Conservation (phyloP, 2,329 filamentous ascomycete genomes). For the Claviceps africana region DNA sequence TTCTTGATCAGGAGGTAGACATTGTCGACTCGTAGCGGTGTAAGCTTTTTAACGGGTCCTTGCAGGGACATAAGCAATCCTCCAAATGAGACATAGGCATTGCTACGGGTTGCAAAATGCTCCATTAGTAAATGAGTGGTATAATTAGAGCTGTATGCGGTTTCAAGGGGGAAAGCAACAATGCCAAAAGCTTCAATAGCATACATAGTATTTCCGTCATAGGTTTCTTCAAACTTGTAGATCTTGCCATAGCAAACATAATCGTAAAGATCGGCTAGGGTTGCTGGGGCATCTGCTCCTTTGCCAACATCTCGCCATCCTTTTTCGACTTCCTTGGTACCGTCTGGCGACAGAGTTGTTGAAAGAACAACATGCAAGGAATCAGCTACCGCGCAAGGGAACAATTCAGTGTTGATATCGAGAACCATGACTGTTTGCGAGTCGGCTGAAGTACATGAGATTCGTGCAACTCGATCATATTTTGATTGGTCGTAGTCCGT, state of each 20-base stretch:
- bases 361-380: slow-evolving; percentile 70
- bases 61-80: slow-evolving; percentile 82
- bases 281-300: slow-evolving; percentile 38
- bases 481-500: slow-evolving; percentile 68
- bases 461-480: slow-evolving; percentile 88
- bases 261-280: slow-evolving; percentile 66
- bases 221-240: slow-evolving; percentile 72
- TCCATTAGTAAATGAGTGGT: slow-evolving; percentile 2
- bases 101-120: slow-evolving; percentile 36
- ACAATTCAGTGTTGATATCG: slow-evolving; percentile 90
- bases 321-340: slow-evolving; percentile 59
- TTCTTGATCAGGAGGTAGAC: slow-evolving; percentile 92
- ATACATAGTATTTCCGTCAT: slow-evolving; percentile 71
- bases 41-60: slow-evolving; percentile 92
- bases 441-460: slow-evolving; percentile 64
- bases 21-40: slow-evolving; percentile 79
- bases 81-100: slow-evolving; percentile 88
- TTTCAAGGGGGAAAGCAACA: background rate
- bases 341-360: slow-evolving; percentile 75
- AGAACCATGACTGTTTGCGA: slow-evolving; percentile 64
- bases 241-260: slow-evolving; percentile 84
- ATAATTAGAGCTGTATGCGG: background rate
- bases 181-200: slow-evolving; percentile 4
- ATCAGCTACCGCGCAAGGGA: slow-evolving; percentile 61
- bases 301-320: slow-evolving; percentile 68